A percentile compares a stretch with the other conserved stretches of the same genome.
Conservation (phyloP, 2,329 filamentous ascomycete species). For the Bimuria novae-zelandiae region DNA sequence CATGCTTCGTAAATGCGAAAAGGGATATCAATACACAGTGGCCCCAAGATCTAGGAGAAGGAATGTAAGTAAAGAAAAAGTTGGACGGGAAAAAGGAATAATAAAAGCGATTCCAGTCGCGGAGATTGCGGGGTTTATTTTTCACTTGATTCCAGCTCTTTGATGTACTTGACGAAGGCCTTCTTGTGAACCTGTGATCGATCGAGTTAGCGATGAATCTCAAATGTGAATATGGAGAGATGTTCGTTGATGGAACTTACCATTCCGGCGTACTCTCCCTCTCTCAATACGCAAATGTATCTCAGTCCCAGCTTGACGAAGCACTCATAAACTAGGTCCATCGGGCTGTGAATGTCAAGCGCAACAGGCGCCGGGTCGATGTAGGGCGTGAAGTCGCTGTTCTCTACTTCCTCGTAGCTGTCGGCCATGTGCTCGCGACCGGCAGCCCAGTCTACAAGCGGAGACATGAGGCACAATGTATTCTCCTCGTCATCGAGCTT, state of each 20-base stretch:
- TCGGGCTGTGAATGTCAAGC: slow-evolving; percentile 84
- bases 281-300: slow-evolving; percentile 85
- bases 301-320: slow-evolving; percentile 92
- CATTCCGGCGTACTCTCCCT: slow-evolving; percentile 87
- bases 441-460: slow-evolving; percentile 56
- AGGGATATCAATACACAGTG: slow-evolving; percentile 6
- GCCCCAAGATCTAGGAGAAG: background rate
- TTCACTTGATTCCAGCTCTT: slow-evolving; percentile 70
- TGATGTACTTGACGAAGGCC: slow-evolving; percentile 91
- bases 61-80: background rate
- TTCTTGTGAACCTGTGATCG: slow-evolving; percentile 80
- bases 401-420: slow-evolving; percentile 54
- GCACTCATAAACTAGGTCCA: slow-evolving; percentile 95
- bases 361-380: slow-evolving; percentile 91
- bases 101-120: background rate
- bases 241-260: slow-evolving; percentile 56
- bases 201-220: background rate
- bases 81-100: background rate
- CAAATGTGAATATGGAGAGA: background rate
- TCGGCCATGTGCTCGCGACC: slow-evolving; percentile 60
- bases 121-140: no score
- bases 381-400: slow-evolving; percentile 83
- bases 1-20: slow-evolving; percentile 2
- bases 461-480: slow-evolving; percentile 80
- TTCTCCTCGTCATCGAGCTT: slow-evolving; percentile 75